These are phyloP conservation scores for Trichocladium antarcticum DNA, from an alignment of 495 filamentous ascomycete genomes.

Conservation along the genomic window DNA sequence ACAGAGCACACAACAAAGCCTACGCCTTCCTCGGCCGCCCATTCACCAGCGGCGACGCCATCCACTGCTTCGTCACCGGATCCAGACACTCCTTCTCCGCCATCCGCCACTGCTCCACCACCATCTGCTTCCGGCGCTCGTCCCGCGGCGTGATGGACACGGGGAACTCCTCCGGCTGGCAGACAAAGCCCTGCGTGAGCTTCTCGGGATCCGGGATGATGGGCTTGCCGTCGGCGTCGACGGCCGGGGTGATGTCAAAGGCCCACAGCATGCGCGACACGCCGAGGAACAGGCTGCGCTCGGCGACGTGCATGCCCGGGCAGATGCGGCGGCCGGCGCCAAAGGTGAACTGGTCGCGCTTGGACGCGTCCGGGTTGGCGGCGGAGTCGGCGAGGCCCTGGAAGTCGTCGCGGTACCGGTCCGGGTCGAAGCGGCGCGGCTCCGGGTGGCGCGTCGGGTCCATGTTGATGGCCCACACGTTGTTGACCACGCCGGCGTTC, in stretches of 20 bases:
- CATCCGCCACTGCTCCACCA: slow-evolving; percentile 27
- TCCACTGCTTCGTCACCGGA: slow-evolving; percentile 25
- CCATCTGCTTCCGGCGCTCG: slow-evolving; percentile 18
- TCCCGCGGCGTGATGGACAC: slow-evolving; percentile 28
- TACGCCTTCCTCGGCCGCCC: neutral
- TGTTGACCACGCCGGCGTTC: slow-evolving; percentile 35
- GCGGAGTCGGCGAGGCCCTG: slow-evolving; percentile 23
- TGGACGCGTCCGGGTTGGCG: slow-evolving; percentile 24
- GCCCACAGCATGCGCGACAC: slow-evolving; percentile 44
- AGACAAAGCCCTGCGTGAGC: slow-evolving; percentile 35
- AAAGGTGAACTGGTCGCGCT: slow-evolving; percentile 41
- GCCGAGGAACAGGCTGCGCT: slow-evolving; percentile 43
- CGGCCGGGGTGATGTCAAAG: slow-evolving; percentile 35
- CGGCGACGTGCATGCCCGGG: slow-evolving; percentile 48
- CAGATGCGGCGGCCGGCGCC: slow-evolving; percentile 52
- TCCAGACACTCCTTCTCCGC: slow-evolving; percentile 28
- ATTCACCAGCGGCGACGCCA: slow-evolving; percentile 9
- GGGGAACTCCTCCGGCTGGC: slow-evolving; percentile 31
- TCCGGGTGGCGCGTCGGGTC: slow-evolving; percentile 29
- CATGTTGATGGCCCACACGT: slow-evolving; percentile 39
- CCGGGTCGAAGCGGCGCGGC: slow-evolving; percentile 29
- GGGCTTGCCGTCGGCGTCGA: slow-evolving; percentile 24
- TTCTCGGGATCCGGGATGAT: slow-evolving; percentile 33
- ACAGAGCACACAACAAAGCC: too few species aligned
- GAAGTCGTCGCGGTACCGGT: slow-evolving; percentile 22